Base-by-base conservation (phyloP, 768 basidiomycete species). In the Crassisporium funariophilum region DNA sequence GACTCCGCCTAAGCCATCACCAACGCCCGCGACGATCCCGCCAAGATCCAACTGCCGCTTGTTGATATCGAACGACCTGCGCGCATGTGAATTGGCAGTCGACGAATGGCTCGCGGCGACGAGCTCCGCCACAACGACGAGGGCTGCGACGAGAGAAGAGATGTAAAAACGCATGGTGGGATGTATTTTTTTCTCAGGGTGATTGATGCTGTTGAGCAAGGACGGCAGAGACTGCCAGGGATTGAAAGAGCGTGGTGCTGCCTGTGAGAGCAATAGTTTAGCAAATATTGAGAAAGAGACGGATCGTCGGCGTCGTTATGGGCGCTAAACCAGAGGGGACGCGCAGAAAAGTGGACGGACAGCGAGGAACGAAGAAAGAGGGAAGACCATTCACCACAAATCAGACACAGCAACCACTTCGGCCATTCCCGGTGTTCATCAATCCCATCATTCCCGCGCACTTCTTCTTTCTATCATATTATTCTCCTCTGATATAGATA, bases 101-200 rank as follows among this genome's bases (percentile, higher is more conserved):
- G 75, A 72, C 0, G 75, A 70, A 53, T 75, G 78, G 36, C 66
- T 57, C 0, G 74, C 73, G 16, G 60, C 58, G 43, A 63, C 65
- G 24, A 57, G 47, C 35, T 53, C 44, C 43, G 54, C 24, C 7
- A 29, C 27, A 31, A 69, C 49, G 47, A 65, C 42, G 22, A 63
- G 51, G 49, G 72, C 44, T 15, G 64, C 41, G 25, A 72, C 51
- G 46, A 71, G 53, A 45, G 55, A 53, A 49, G 56, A 62, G 56
- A 61, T 50, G 58, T 52, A 55, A 39, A 68, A 48, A 40, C 65
- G 67, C 66, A 69, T 59, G 44, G 46, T 50, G 59, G 59, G 36
- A n/a, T n/a, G n/a, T n/a, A n/a, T 16, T 55, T 59, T 61, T 46
- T 53, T 48, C 60, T 69, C 64, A 50, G 50, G 61, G 62, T 61